Evolutionary conservation across 352 stramenopile genomes (phyloP), one percentile per base, ranked within the genome.

Genomic region (Phytophthora quininea): DNA sequence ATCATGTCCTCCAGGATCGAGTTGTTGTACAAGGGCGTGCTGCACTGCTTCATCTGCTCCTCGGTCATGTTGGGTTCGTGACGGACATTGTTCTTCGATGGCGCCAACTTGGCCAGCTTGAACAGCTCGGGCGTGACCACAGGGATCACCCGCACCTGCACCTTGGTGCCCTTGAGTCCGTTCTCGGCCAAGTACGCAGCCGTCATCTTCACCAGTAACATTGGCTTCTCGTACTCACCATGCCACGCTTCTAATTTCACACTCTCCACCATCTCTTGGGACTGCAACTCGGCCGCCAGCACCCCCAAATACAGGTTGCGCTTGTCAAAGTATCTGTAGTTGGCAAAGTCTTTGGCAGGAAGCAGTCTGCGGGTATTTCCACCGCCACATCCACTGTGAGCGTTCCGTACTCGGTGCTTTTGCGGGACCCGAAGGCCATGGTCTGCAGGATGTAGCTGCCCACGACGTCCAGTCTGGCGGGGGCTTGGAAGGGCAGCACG

Each of bases 1-100:
- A 88, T 80, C 87, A 97, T 94, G 63, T 98, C 92, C 62, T 98
- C 92, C n/a, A 98, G 63, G 19, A 98, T 91, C 4, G 84, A 75
- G 58, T 93, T 97, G 72, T 97, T 97, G 86, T 98, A 97, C 47
- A 86, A 76, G 19, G 92, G 92, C 8, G 90, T 97, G 51, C 77
- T 77, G 62, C 84, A 88, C 43, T 77, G 64, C 58, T 77, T 80
- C 76, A 89, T 90, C 54, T 91, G 82, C 3, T 86, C 60, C 54
- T 93, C 84, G 0, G 79, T 91, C 77, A 93, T 90, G 52, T 76
- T 79, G 1, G 79, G 73, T 45, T 92, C 84, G 46, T 92, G 86
- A 12, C 90, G 86, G 46, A 97, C 83, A 69, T 97, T 97, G 79
- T 92, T 96, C 48, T 82, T 80, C 15, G 72, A 86, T 6, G 90